A percentile compares a stretch with the other conserved stretches of the same genome.
These are phyloP conservation scores for Botrytis deweyae DNA, from an alignment of 2,329 filamentous ascomycete genomes.

Conservation along the genomic window DNA sequence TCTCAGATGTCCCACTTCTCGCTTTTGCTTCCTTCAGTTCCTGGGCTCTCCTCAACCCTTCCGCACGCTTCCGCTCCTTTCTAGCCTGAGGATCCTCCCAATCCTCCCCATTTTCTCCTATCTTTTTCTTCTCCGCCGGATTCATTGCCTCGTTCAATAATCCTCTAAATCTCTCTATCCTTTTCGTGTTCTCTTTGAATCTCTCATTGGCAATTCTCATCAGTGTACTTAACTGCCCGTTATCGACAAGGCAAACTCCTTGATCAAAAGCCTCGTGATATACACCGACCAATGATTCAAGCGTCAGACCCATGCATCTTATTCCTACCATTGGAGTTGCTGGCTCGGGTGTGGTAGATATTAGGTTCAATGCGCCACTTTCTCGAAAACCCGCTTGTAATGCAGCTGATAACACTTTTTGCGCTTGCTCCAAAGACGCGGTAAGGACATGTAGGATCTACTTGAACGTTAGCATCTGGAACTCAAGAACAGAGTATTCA, in stretches of 20 bases:
- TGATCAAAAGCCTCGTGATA: conserved; percentile 43
- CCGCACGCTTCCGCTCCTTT: conserved; percentile 55
- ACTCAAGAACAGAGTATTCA: not conserved
- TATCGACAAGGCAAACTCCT: conserved; percentile 55
- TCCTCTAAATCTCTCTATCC: conserved; percentile 63
- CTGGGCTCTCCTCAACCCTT: conserved; percentile 54
- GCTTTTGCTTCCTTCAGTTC: conserved; percentile 23
- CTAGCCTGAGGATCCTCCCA: conserved; percentile 57
- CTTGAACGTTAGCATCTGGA: not conserved
- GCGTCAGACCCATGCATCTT: conserved; percentile 75
- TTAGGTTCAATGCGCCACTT: conserved; percentile 75
- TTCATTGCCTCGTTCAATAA: conserved; percentile 40
- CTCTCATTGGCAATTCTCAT: conserved; percentile 71
- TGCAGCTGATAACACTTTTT: conserved; percentile 72
- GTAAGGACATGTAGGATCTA: conserved; percentile 89
- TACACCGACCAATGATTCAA: conserved; percentile 77
- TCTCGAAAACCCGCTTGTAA: conserved; percentile 85
- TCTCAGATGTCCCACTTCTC: not conserved
- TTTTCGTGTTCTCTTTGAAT: conserved; percentile 66
- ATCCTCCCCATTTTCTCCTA: conserved; percentile 43
- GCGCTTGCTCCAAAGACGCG: conserved; percentile 71
- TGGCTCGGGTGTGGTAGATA: conserved; percentile 36
- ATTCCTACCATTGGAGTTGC: conserved; percentile 76
- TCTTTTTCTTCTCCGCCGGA: conserved; percentile 26
- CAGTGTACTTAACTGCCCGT: conserved; percentile 66